Conservation (phyloP, 192 early-diverging fungal genomes). For the Chytriomyces sp. region DNA sequence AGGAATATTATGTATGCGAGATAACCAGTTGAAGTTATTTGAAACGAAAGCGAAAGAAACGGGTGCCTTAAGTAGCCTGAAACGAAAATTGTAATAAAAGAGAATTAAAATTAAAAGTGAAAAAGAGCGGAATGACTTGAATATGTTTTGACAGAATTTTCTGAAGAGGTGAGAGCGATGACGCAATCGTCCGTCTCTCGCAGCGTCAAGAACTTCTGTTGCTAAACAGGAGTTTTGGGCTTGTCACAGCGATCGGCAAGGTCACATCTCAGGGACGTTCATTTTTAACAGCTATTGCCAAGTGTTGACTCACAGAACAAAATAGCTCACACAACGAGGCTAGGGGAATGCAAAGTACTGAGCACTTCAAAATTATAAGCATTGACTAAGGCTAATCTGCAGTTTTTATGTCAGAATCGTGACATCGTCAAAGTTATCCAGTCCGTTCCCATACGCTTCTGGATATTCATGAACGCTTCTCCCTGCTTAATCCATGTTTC, state of each 20-base stretch:
- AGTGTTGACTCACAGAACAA: slow-evolving; percentile 48
- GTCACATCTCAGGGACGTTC: slow-evolving; percentile 39
- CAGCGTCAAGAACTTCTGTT: too few relatives aligned
- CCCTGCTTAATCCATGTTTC: slow-evolving; percentile 54
- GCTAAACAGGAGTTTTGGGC: slow-evolving; percentile 36
- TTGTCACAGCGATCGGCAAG: slow-evolving; percentile 47
- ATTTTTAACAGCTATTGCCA: slow-evolving; percentile 28
- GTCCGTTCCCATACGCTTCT: slow-evolving; percentile 52
- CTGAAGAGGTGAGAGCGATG: too few relatives aligned
- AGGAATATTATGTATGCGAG: too few relatives aligned
- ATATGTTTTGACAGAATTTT: too few relatives aligned
- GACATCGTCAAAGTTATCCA: slow-evolving; percentile 42
- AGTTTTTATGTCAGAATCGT: slow-evolving; percentile 46
- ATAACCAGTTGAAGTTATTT: too few relatives aligned
- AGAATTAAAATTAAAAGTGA: too few relatives aligned
- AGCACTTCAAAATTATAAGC: slow-evolving; percentile 51
- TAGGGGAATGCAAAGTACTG: too few relatives aligned
- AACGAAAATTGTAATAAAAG: too few relatives aligned
- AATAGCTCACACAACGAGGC: slow-evolving; percentile 33
- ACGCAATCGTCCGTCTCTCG: too few relatives aligned
- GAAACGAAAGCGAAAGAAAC: too few relatives aligned
- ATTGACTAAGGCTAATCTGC: slow-evolving; percentile 46
- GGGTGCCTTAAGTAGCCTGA: too few relatives aligned
- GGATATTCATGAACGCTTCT: slow-evolving; percentile 59
- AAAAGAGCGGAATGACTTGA: too few relatives aligned